phyloP scores from a whole-genome alignment of 179 eudicot species.

The Drosera spatulata region DNA sequence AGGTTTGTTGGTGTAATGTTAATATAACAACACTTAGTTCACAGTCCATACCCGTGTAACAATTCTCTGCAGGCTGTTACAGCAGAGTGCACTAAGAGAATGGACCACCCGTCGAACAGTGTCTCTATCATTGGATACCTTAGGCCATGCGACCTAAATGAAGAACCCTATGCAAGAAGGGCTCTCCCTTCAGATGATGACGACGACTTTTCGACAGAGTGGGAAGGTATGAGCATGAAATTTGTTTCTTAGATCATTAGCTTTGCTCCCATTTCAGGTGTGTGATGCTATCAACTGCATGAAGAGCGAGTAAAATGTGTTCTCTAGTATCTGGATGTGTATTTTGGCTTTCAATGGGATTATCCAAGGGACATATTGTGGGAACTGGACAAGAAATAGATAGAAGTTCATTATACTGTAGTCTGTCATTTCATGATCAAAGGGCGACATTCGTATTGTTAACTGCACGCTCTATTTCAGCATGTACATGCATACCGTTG shows the following conservation, averaged over 20 bases:
- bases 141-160: neutral
- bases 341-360: no score
- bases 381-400: no score
- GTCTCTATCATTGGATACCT: neutral
- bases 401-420: no score
- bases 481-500: no score
- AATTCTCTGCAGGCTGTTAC: neutral
- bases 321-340: neutral
- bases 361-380: no score
- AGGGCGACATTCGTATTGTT: no score
- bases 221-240: neutral
- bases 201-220: neutral
- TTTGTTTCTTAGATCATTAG: neutral
- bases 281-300: no score
- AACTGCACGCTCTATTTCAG: no score
- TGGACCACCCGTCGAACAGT: neutral
- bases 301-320: no score
- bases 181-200: neutral
- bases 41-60: neutral
- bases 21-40: no score
- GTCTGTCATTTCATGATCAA: no score
- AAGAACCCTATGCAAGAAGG: constrained; percentile 1
- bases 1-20: no score
- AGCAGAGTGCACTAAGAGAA: neutral
- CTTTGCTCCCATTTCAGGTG: neutral